phyloP scores from a whole-genome alignment of 2,329 filamentous ascomycete genomes.

The Beauveria caledonica region DNA sequence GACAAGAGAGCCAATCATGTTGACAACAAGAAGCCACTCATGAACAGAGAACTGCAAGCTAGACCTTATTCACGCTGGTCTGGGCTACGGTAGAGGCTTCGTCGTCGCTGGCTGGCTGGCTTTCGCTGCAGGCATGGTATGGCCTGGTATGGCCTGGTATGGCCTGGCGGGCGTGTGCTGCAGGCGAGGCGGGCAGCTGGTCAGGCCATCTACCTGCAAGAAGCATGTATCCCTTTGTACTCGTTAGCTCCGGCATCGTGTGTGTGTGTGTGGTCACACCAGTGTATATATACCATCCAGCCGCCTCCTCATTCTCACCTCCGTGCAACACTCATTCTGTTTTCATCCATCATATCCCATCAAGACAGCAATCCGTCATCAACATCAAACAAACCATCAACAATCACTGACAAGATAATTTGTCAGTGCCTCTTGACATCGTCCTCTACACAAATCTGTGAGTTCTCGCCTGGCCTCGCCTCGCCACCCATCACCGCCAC shows the following conservation, averaged over 20 bases:
- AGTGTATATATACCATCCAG: slow-evolving; percentile 1
- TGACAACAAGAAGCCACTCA: too few species aligned
- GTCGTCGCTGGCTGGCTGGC: neutral
- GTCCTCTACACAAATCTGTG: neutral
- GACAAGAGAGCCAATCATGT: neutral
- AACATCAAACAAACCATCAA: neutral
- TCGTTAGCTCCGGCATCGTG: neutral
- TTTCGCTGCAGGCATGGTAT: neutral
- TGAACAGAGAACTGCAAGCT: neutral
- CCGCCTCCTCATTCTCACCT: neutral
- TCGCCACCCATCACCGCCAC: neutral
- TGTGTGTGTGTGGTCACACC: neutral
- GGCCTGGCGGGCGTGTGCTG: neutral
- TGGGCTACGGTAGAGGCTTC: neutral
- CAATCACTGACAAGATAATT: neutral
- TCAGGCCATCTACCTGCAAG: neutral
- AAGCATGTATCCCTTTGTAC: slow-evolving; percentile 7
- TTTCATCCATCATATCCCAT: neutral
- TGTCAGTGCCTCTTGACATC: neutral
- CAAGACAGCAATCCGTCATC: neutral
- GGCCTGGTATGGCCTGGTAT: neutral
- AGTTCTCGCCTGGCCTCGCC: neutral
- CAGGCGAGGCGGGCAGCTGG: neutral
- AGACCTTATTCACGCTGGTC: neutral
- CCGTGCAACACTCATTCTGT: neutral